phyloP scores from a whole-genome alignment of 257 asterid genomes.

The Linaria vulgaris region DNA sequence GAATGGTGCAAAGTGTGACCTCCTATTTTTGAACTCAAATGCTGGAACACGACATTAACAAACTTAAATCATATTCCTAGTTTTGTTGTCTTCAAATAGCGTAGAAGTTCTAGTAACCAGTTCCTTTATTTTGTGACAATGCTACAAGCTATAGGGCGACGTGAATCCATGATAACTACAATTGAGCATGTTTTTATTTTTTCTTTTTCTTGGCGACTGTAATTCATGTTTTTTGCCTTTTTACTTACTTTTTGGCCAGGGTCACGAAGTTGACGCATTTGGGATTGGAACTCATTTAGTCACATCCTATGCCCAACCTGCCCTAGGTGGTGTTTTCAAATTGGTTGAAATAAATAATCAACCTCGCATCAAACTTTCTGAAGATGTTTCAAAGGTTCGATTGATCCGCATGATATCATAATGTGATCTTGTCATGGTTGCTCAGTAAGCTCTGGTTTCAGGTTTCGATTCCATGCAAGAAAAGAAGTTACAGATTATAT shows the following conservation, averaged over 20 bases:
- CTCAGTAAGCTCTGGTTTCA: constrained; percentile 32
- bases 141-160: neutral
- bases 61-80: neutral
- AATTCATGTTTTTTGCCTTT: neutral
- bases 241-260: constrained; percentile 33
- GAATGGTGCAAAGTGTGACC: constrained; percentile 2
- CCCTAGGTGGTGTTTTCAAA: constrained; percentile 65
- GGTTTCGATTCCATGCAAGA: constrained; percentile 98
- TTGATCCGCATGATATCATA: constrained; percentile 4
- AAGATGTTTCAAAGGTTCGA: constrained; percentile 65
- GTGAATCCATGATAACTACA: constrained; percentile 87
- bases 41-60: neutral
- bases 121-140: neutral
- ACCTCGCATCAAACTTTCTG: constrained; percentile 69
- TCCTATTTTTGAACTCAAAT: neutral
- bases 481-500: constrained; percentile 80
- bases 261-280: constrained; percentile 63
- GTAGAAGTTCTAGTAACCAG: neutral
- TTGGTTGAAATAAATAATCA: constrained; percentile 64
- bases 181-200: constrained; percentile 77
- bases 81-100: neutral
- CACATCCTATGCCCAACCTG: constrained; percentile 68
- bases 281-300: constrained; percentile 69
- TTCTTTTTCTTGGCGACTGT: neutral
- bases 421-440: neutral